Conservation (phyloP, 2,329 filamentous ascomycete genomes). For the Colletotrichum sp. region DNA sequence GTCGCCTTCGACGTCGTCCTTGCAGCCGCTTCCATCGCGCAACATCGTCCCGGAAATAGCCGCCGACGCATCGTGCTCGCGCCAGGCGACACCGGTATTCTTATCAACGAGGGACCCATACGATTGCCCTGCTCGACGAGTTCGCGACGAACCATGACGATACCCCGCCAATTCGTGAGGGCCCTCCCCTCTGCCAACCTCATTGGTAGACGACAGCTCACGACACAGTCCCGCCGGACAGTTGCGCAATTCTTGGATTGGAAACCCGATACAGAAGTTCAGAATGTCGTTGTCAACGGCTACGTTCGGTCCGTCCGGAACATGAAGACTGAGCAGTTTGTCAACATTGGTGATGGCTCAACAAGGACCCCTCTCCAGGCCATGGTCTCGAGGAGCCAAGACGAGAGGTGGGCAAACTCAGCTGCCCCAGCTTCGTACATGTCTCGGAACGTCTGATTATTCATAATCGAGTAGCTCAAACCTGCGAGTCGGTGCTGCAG, state of each 20-base stretch:
- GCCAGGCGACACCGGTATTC: neutral
- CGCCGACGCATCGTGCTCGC: neutral
- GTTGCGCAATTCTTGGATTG: slow-evolving; percentile 63
- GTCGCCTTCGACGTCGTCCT: neutral
- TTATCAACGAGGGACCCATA: neutral
- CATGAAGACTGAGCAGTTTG: slow-evolving; percentile 85
- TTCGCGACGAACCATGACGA: neutral
- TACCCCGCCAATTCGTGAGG: neutral
- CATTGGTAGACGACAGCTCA: slow-evolving; percentile 31
- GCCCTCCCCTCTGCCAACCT: neutral
- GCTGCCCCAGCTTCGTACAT: slow-evolving; percentile 19
- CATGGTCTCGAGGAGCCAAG: slow-evolving; percentile 74
- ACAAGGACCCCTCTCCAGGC: slow-evolving; percentile 81
- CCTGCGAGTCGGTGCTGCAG: slow-evolving; percentile 80
- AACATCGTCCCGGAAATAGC: neutral
- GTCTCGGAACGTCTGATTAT: slow-evolving; percentile 27
- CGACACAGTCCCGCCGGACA: slow-evolving; percentile 43
- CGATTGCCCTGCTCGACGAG: neutral
- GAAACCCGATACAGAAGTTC: slow-evolving; percentile 46
- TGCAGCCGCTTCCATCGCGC: neutral
- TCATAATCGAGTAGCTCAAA: slow-evolving; percentile 51
- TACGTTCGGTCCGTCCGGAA: slow-evolving; percentile 85
- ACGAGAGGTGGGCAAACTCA: slow-evolving; percentile 64
- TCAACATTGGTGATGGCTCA: slow-evolving; percentile 86
- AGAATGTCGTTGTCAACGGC: slow-evolving; percentile 71